phyloP scores from a whole-genome alignment of 2,329 filamentous ascomycete species.

The Lachnellula arida region DNA sequence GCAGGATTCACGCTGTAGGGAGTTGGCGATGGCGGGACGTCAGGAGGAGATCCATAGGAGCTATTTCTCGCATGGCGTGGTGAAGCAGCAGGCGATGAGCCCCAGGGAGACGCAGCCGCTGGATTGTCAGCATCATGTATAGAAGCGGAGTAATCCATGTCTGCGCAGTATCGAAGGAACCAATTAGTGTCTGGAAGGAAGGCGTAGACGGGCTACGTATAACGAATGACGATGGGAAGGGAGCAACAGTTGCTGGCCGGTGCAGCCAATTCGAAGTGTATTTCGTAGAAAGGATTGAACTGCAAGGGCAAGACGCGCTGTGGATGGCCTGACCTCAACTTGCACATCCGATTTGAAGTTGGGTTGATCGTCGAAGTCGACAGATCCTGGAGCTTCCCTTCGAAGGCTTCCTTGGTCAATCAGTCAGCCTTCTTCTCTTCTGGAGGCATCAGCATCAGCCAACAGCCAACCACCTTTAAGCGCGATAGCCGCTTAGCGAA shows the following conservation, averaged over 20 bases:
- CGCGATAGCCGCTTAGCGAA: conserved; percentile 20
- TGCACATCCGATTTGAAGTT: background rate
- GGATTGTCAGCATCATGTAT: conserved; percentile 54
- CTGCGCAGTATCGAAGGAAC: conserved; percentile 1
- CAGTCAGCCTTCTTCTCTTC: background rate
- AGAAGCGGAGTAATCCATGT: conserved; percentile 63
- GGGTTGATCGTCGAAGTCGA: background rate
- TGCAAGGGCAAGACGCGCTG: background rate
- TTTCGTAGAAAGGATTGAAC: background rate
- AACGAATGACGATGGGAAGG: background rate
- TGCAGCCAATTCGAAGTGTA: background rate
- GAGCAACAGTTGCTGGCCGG: background rate
- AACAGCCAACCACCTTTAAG: background rate
- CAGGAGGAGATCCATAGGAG: conserved; percentile 23
- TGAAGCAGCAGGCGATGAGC: conserved; percentile 30
- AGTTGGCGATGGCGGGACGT: conserved; percentile 26
- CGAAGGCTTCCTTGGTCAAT: background rate
- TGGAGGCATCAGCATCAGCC: conserved; percentile 4
- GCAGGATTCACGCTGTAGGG: conserved; percentile 22
- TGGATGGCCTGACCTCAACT: background rate
- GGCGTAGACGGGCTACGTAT: background rate
- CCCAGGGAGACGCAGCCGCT: conserved; percentile 59
- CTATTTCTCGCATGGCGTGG: conserved; percentile 27
- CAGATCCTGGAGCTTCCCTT: background rate
- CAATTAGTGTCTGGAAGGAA: background rate